Evolutionary conservation across 1,284 basidiomycete species (phyloP), one percentile per base, ranked within the genome.

Genomic region (Ceratobasidium sp.): DNA sequence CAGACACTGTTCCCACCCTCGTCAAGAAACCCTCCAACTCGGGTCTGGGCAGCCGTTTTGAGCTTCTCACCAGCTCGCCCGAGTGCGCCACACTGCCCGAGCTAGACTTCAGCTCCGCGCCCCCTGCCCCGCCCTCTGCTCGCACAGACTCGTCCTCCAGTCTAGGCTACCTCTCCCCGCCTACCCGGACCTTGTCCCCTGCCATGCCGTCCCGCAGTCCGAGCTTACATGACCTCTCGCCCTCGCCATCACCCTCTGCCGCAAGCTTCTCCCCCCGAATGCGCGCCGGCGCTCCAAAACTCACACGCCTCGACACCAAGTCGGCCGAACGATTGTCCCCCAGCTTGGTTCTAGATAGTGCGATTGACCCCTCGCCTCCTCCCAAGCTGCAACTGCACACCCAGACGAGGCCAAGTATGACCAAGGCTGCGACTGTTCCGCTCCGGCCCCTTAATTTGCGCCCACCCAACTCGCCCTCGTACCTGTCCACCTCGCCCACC

Each of bases 241-340:
- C 89, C 1, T 92, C 90, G 0, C 90, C 90, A 1, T 89, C 91
- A 0, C 90, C 91, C 0, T 75, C 75, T n/a, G 64, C 75, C 44
- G 62, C 74, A 24, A 62, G 54, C 57, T 69, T 67, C 51, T 24
- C 73, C 50, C 14, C 48, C 19, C 66, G 66, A 19, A 51, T 53
- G 3, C 50, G 74, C 53, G 45, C 56, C 47, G 67, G 64, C 8
- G 87, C 85, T 5, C 89, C 91, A 2, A 88, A 88, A 75, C 84
- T 93, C 33, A 84, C 89, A 29, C 83, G 84, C 41, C 81, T 91
- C 27, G 89, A 91, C 78, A 91, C 89, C 17, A 85, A 83, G 74
- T 90, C 88, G 45, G 85, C 86, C 57, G 89, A 87, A 77, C 84
- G 84, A 27, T 85, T 87, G 72, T 87, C 83, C 81, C 75, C 84